Conservation (phyloP, 116 monocot species). For the Iris pallida region DNA sequence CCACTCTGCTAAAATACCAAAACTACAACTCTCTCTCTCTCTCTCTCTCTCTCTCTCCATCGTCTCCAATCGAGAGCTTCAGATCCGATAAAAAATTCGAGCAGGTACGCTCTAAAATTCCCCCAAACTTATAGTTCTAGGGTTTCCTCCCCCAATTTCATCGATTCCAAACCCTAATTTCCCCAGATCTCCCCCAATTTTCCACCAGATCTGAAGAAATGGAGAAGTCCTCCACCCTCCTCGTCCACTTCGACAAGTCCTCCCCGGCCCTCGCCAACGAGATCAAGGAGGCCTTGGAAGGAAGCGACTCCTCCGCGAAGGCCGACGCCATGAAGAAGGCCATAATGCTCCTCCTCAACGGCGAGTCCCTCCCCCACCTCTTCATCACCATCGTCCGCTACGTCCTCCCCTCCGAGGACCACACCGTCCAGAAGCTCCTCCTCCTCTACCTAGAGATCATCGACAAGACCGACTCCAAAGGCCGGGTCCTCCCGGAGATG, state of each 20-base stretch:
- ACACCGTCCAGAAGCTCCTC: conserved; percentile 87
- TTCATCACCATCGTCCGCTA: conserved; percentile 93
- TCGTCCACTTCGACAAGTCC: conserved; percentile 94
- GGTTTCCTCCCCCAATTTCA: too few species aligned
- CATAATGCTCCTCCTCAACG: conserved; percentile 83
- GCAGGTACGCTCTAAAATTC: too few species aligned
- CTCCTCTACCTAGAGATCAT: conserved; percentile 85
- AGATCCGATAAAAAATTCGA: too few species aligned
- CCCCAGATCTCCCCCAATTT: neutral
- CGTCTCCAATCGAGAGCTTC: too few species aligned
- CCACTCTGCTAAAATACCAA: too few species aligned
- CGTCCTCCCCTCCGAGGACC: conserved; percentile 87
- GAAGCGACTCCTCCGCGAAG: conserved; percentile 57
- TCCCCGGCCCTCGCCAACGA: conserved; percentile 73
- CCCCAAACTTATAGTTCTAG: too few species aligned
- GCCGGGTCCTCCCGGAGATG: conserved; percentile 82
- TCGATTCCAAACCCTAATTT: too few species aligned
- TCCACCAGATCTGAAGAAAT: conserved; percentile 2
- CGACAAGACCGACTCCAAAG: conserved; percentile 66
- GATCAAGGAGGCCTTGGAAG: conserved; percentile 84
- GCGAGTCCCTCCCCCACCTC: conserved; percentile 79
- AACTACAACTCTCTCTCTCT: too few species aligned
- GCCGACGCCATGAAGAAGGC: conserved; percentile 87
- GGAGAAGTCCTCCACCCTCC: conserved; percentile 74
- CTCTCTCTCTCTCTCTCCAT: too few species aligned